Percentiles rank a stretch among this genome's conserved stretches.
phyloP scores from a whole-genome alignment of 257 asterid genomes.

The Gardenia jasminoides region DNA sequence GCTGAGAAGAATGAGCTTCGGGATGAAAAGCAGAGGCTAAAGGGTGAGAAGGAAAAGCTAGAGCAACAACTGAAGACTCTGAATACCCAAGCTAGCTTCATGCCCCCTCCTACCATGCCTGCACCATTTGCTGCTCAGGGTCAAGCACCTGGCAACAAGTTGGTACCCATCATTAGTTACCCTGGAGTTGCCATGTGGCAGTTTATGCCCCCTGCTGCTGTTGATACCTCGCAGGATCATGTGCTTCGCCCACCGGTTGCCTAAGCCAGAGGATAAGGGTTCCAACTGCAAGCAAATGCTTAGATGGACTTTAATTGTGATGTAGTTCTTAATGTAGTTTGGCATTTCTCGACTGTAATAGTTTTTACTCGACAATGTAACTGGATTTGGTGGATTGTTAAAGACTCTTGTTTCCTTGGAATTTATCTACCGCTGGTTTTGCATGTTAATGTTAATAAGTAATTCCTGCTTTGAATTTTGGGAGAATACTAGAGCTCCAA shows the following conservation, averaged over 20 bases:
- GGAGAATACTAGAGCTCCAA: too few relatives aligned
- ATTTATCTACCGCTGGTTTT: constrained; percentile 23
- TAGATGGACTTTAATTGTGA: constrained; percentile 13
- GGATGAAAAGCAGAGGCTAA: constrained; percentile 89
- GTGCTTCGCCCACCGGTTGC: constrained; percentile 97
- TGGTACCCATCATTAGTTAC: constrained; percentile 82
- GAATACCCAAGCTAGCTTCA: constrained; percentile 52
- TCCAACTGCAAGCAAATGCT: background rate
- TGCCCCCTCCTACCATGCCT: constrained; percentile 55
- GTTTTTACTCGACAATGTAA: constrained; percentile 35
- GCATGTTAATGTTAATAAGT: constrained; percentile 34
- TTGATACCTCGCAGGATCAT: constrained; percentile 97
- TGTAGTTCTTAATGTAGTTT: constrained; percentile 31
- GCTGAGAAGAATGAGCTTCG: constrained; percentile 88
- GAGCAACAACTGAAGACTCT: constrained; percentile 79
- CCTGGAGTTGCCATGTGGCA: constrained; percentile 99
- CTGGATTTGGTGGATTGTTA: constrained; percentile 42
- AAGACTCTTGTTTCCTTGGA: constrained; percentile 11
- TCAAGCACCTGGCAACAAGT: constrained; percentile 65
- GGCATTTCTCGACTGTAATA: constrained; percentile 30
- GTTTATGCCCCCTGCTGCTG: constrained; percentile 97
- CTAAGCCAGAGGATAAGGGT: constrained; percentile 33
- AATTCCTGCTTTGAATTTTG: constrained; percentile 2
- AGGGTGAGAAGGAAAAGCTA: constrained; percentile 86
- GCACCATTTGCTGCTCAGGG: constrained; percentile 63